phyloP scores from a whole-genome alignment of 2,329 filamentous ascomycete species.

The Emydomyces testavorans region DNA sequence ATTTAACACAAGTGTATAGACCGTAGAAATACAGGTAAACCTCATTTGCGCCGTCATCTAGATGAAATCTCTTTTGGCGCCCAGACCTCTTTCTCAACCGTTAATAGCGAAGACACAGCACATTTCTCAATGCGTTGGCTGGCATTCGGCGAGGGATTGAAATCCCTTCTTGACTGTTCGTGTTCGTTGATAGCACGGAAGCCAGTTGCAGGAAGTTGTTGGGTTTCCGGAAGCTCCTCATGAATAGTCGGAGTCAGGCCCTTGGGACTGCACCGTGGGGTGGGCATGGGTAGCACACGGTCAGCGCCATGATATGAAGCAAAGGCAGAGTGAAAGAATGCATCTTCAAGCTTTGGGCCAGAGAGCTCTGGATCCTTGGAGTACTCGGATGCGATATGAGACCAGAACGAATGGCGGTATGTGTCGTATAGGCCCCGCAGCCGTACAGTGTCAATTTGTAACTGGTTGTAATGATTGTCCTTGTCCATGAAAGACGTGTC shows the following conservation, averaged over 20 bases:
- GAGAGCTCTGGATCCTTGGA: constrained; percentile 17
- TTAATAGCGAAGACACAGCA: constrained; percentile 20
- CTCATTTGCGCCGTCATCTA: background rate
- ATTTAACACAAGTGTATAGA: background rate
- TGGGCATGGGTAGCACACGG: constrained; percentile 18
- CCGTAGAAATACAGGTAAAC: background rate
- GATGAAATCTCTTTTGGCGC: constrained; percentile 9
- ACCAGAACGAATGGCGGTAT: constrained; percentile 63
- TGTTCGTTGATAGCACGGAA: constrained; percentile 11
- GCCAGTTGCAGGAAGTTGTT: constrained; percentile 4
- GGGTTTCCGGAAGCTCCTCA: constrained; percentile 2
- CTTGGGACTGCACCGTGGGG: constrained; percentile 18
- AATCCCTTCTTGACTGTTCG: background rate
- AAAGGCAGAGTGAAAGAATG: constrained; percentile 17
- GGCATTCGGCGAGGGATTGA: constrained; percentile 1
- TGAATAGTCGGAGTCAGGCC: constrained; percentile 14
- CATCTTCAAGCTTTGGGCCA: constrained; percentile 18
- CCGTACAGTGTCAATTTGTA: constrained; percentile 49
- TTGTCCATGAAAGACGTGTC: constrained; percentile 6
- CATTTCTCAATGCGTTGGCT: constrained; percentile 17
- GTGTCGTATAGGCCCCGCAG: constrained; percentile 59
- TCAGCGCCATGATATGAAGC: constrained; percentile 3
- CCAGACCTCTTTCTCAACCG: constrained; percentile 15
- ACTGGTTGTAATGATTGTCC: constrained; percentile 7
- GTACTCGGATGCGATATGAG: constrained; percentile 59